phyloP scores from a whole-genome alignment of 2,329 filamentous ascomycete species.

The Venturia oleaginea region DNA sequence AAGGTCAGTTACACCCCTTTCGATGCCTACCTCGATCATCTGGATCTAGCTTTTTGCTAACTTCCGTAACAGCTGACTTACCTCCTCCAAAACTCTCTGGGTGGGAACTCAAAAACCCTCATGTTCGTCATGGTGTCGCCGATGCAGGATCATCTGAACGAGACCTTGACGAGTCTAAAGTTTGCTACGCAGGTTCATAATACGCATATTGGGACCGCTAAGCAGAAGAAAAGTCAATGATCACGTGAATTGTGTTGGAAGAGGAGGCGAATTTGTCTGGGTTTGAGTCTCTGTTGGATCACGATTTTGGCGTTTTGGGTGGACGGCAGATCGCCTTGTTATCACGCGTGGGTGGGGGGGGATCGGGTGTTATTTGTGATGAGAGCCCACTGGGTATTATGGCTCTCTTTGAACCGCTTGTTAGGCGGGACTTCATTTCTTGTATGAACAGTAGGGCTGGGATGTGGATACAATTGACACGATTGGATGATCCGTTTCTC shows the following conservation, averaged over 20 bases:
- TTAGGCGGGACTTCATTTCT: not conserved
- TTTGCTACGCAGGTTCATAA: conserved; percentile 94
- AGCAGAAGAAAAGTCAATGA: conserved; percentile 47
- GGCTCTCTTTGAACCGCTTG: not conserved
- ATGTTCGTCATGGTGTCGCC: conserved; percentile 99
- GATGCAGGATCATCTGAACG: conserved; percentile 78
- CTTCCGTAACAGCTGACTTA: conserved; percentile 62
- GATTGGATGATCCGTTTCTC: not conserved
- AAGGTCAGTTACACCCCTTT: conserved; percentile 48
- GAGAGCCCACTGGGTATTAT: too few relatives aligned
- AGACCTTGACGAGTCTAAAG: conserved; percentile 88
- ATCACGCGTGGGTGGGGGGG: not conserved
- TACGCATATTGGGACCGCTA: conserved; percentile 85
- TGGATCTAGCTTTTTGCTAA: not conserved
- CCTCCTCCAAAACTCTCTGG: conserved; percentile 85
- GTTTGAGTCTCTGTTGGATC: not conserved
- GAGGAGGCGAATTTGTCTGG: too few relatives aligned
- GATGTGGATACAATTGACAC: conserved; percentile 4
- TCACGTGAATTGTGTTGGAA: not conserved
- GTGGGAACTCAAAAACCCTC: conserved; percentile 91
- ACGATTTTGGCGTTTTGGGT: conserved; percentile 1
- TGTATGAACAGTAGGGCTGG: not conserved
- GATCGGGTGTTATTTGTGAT: not conserved
- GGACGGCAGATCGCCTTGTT: not conserved
- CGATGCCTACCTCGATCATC: not conserved